phyloP scores from a whole-genome alignment of 257 asterid genomes.

The Rehmannia glutinosa region DNA sequence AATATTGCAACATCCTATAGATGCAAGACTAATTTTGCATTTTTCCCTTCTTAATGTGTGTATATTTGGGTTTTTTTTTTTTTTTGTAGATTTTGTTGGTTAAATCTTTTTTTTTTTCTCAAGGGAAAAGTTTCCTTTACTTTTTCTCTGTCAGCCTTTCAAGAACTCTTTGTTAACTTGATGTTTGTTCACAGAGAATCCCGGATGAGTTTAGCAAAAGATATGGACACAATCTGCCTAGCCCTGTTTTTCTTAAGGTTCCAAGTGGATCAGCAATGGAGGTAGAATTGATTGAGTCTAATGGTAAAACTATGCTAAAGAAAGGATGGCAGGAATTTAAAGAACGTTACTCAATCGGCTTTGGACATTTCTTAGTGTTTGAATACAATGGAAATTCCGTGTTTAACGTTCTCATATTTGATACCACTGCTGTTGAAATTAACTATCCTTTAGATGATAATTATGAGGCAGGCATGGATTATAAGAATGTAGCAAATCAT shows the following conservation, averaged over 20 bases:
- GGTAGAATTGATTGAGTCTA: conserved; percentile 20
- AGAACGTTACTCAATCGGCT: conserved; percentile 17
- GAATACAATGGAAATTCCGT: conserved; percentile 23
- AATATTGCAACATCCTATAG: no score
- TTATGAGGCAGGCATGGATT: no score
- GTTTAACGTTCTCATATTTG: conserved; percentile 40
- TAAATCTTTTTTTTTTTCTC: no score
- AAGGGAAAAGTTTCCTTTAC: no score
- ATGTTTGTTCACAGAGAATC: conserved; percentile 27
- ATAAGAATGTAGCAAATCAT: no score
- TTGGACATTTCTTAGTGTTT: conserved; percentile 31
- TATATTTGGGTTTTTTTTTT: no score
- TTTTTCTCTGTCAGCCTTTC: no score
- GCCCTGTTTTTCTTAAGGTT: conserved; percentile 25
- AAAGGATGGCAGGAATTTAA: conserved; percentile 44
- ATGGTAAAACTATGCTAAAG: conserved; percentile 25
- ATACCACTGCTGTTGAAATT: conserved; percentile 28
- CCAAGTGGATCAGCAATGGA: conserved; percentile 27
- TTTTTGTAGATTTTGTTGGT: no score
- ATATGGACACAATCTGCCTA: conserved; percentile 21
- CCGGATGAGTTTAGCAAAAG: conserved; percentile 27
- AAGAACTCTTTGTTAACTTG: neutral
- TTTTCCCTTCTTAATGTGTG: no score
- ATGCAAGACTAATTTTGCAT: no score
- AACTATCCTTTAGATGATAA: conserved; percentile 14